Base-by-base conservation (phyloP, 2,329 filamentous ascomycete genomes). In the Zymoseptoria passerinii region DNA sequence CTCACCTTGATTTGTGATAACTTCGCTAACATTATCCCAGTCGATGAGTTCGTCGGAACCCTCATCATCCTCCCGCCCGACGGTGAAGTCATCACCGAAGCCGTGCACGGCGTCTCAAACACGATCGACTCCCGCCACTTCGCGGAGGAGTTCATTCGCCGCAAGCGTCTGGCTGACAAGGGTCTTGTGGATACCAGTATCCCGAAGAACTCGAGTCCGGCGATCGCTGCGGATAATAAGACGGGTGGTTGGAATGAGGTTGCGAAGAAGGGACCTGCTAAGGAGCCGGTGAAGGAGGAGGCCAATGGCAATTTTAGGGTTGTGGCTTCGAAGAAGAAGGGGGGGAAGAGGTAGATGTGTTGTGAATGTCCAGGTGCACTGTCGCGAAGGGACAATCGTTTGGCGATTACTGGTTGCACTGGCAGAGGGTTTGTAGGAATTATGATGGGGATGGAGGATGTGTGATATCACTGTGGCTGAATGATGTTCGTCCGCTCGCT, bases 41-140 rank as follows among this genome's bases (percentile, higher is more conserved):
- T 94, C 55, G 50, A 52, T 6, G 50, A 52, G 13, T 52, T 52
- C 10, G 23, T 52, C 28, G 50, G 50, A 18, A 28, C 28, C 2
- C 23, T 52, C 10, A 9, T 52, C 23, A 28, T 28, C 23, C 50
- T 52, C 16, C 28, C 50, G 8, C 81, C 84, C 56, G 85, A 84
- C 57, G 82, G 97, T 50, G 79, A 89, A 52, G 82, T 82, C 60
- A 92, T 99, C 67, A 89, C 90, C 10, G 94, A 97, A 71, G 88
- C 88, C 8, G 88, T 97, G 20, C 96, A 97, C 74, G 84, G 84
- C 59, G 88, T 85, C 71, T 95, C 90, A 1, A 88, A 87, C 68
- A 95, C 92, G 0, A 89, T 99, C 74, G 91, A 99, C 70, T 91
- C 90, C 0, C 88, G 89, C 53, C 90, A 95, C 69, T 97, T 97